These are phyloP conservation scores for Psidium friedrichsthalianum DNA, from an alignment of 345 rosid genomes.

Conservation along the genomic window DNA sequence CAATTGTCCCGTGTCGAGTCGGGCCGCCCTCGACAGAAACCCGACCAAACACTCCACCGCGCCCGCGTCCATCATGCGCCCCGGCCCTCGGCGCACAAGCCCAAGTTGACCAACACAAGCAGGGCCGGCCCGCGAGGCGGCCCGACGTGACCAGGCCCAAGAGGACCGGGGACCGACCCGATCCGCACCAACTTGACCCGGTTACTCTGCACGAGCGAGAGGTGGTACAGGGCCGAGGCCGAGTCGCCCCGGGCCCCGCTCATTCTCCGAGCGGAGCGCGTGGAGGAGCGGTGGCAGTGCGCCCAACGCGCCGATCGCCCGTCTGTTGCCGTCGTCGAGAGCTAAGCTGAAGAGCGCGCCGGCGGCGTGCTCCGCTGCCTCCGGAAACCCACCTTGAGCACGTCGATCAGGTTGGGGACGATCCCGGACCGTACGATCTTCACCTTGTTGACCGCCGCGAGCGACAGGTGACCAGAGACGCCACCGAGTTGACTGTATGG, in stretches of 20 bases:
- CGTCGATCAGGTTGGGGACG: constrained; percentile 57
- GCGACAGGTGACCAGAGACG: constrained; percentile 63
- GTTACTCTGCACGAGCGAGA: constrained; percentile 61
- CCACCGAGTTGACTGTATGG: constrained; percentile 63
- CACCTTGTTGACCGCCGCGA: constrained; percentile 58
- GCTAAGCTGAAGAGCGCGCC: constrained; percentile 79
- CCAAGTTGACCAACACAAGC: constrained; percentile 47
- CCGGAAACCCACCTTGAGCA: constrained; percentile 56
- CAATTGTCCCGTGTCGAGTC: constrained; percentile 51
- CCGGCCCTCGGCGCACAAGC: constrained; percentile 43
- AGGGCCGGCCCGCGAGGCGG: constrained; percentile 36
- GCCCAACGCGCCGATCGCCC: constrained; percentile 86
- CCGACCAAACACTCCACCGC: constrained; percentile 61
- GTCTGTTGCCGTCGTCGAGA: constrained; percentile 64
- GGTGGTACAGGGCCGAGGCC: constrained; percentile 73
- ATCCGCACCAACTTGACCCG: constrained; percentile 45
- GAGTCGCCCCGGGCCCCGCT: constrained; percentile 67
- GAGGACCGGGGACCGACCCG: constrained; percentile 52
- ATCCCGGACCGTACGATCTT: constrained; percentile 83
- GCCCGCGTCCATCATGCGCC: constrained; percentile 65
- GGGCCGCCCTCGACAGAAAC: constrained; percentile 15
- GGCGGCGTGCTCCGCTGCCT: constrained; percentile 74
- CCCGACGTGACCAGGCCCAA: constrained; percentile 48
- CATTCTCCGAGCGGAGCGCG: constrained; percentile 41
- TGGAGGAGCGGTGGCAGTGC: constrained; percentile 68